A percentile compares a stretch with the other conserved stretches of the same genome.
These are phyloP conservation scores for Rutidosis leptorrhynchoides DNA, from an alignment of 129 eudicot species.

Conservation along the genomic window DNA sequence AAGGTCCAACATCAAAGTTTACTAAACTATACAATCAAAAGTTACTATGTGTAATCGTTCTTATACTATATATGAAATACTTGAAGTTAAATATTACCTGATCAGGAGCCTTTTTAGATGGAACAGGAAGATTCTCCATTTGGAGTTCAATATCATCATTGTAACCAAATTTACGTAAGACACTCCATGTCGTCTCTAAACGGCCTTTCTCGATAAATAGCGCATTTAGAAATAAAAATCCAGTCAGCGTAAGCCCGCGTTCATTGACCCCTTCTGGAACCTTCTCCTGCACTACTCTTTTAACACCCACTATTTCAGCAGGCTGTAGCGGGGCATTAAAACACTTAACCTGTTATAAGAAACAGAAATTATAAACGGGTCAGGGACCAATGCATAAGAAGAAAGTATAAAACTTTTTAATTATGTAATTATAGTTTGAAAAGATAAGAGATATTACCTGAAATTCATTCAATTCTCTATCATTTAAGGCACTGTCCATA, in stretches of 20 bases:
- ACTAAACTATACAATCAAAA: background rate
- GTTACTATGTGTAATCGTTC: background rate
- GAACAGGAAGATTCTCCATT: constrained; percentile 57
- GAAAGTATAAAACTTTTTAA: constrained; percentile 14
- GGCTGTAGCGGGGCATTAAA: constrained; percentile 98
- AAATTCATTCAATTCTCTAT: constrained; percentile 85
- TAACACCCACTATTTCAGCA: constrained; percentile 89
- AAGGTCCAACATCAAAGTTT: background rate
- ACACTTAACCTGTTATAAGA: constrained; percentile 69
- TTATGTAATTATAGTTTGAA: constrained; percentile 1
- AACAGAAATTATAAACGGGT: constrained; percentile 11
- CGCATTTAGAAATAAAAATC: constrained; percentile 95
- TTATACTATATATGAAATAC: background rate
- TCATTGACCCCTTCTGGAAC: constrained; percentile 89
- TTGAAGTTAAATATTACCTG: constrained; percentile 48
- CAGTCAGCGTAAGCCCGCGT: constrained; percentile 85
- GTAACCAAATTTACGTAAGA: constrained; percentile 86
- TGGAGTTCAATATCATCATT: constrained; percentile 77
- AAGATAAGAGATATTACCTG: constrained; percentile 51
- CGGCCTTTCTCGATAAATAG: constrained; percentile 96
- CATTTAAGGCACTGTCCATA: constrained; percentile 84
- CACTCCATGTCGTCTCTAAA: constrained; percentile 88
- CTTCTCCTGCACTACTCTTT: constrained; percentile 92
- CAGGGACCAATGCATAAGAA: constrained; percentile 16
- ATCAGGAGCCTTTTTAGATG: constrained; percentile 68